A percentile compares a stretch with the other conserved stretches of the same genome.
Evolutionary conservation across 2,329 filamentous ascomycete genomes (phyloP).

Genomic region (Nakataea oryzae): DNA sequence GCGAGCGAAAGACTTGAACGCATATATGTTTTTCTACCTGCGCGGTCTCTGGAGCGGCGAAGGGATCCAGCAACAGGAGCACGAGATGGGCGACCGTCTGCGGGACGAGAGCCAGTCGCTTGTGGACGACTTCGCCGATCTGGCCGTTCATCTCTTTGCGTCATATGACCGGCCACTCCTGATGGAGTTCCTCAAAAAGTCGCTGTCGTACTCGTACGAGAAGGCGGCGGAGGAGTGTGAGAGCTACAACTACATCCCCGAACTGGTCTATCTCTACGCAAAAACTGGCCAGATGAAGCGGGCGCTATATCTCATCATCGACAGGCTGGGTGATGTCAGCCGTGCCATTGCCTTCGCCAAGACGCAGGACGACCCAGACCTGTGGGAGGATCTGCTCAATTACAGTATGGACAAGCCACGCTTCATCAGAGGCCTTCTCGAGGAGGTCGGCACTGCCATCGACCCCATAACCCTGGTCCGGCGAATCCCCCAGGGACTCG

Average conservation of each 20-base stretch:
- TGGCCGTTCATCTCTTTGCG: conserved; percentile 78
- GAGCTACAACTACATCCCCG: conserved; percentile 67
- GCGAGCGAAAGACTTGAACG: conserved; percentile 45
- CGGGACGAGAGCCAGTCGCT: conserved; percentile 53
- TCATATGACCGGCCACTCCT: conserved; percentile 60
- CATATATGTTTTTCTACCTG: conserved; percentile 90
- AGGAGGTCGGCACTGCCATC: conserved; percentile 89
- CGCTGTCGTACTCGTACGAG: conserved; percentile 82
- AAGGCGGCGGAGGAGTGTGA: conserved; percentile 73
- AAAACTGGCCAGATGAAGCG: conserved; percentile 92
- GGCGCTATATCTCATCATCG: conserved; percentile 86
- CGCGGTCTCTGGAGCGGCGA: conserved; percentile 75
- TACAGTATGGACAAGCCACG: conserved; percentile 97
- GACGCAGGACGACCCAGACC: conserved; percentile 78
- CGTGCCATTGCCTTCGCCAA: conserved; percentile 94
- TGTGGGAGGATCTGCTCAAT: conserved; percentile 90
- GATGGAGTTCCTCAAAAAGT: conserved; percentile 78
- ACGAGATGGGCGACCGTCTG: conserved; percentile 44
- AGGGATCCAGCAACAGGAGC: conserved; percentile 42
- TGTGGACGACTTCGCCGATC: conserved; percentile 78
- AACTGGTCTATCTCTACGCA: conserved; percentile 90
- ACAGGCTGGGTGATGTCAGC: conserved; percentile 80
- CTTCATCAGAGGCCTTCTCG: conserved; percentile 85
- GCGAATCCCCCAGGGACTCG: conserved; percentile 83
- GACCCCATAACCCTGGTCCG: conserved; percentile 84